These are phyloP conservation scores for Patellifolia procumbens DNA, from an alignment of 179 eudicot species.

Conservation along the genomic window DNA sequence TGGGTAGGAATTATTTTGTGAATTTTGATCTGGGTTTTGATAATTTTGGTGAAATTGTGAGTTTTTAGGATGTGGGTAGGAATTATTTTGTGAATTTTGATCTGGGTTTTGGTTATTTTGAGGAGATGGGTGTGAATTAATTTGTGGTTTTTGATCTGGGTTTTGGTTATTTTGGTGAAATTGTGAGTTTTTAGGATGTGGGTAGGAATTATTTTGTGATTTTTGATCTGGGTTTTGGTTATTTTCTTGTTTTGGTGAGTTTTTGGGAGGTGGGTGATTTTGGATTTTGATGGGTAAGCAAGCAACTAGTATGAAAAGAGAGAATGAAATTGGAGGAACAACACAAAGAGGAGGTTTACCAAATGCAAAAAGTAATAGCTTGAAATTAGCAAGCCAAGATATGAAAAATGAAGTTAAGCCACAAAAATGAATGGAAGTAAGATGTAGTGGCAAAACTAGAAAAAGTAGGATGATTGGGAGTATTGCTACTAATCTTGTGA, in stretches of 20 bases:
- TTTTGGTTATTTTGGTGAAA: background rate
- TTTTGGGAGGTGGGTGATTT: background rate
- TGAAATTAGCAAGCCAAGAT: conserved; percentile 64
- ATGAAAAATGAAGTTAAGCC: conserved; percentile 47
- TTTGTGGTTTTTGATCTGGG: conserved; percentile 21
- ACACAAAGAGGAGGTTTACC: conserved; percentile 44
- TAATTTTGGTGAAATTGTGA: no score
- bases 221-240: conserved; percentile 1
- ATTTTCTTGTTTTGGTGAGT: conserved; percentile 6
- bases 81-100: no score
- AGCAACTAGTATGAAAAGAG: conserved; percentile 40
- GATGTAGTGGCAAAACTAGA: conserved; percentile 46
- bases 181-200: conserved; percentile 5
- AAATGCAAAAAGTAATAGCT: conserved; percentile 53
- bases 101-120: conserved; percentile 13
- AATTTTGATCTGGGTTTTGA: no score
- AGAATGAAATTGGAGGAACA: conserved; percentile 35
- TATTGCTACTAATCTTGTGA: conserved; percentile 35
- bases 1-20: no score
- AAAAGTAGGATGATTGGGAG: conserved; percentile 47
- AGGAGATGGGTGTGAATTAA: conserved; percentile 17
- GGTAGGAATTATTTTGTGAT: background rate
- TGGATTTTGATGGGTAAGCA: conserved; percentile 51
- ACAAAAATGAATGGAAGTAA: conserved; percentile 46
- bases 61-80: no score